phyloP scores from a whole-genome alignment of 495 filamentous ascomycete genomes.

The Xylaria intraflava region DNA sequence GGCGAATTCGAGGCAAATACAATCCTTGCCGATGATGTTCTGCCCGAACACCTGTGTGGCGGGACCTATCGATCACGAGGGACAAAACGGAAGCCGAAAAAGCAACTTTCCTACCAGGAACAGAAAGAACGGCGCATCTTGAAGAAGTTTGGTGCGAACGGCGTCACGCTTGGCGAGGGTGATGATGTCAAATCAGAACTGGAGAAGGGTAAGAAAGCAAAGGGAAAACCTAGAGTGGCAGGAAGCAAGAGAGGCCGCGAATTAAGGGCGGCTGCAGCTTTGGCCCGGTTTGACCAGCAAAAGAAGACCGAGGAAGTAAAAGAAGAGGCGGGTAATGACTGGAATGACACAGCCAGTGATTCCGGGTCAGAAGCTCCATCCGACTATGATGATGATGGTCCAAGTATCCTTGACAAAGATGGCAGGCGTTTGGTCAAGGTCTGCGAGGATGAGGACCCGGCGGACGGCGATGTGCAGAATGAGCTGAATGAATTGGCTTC shows the following conservation, averaged over 20 bases:
- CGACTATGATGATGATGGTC: slow-evolving; percentile 50
- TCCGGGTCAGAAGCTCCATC: slow-evolving; percentile 32
- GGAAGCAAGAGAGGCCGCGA: slow-evolving; percentile 64
- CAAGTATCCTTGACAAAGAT: slow-evolving; percentile 51
- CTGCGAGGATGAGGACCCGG: slow-evolving; percentile 61
- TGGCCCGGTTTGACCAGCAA: slow-evolving; percentile 61
- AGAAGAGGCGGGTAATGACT: slow-evolving; percentile 23
- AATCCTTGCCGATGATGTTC: slow-evolving; percentile 41
- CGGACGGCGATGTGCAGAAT: slow-evolving; percentile 51
- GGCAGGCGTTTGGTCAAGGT: slow-evolving; percentile 60
- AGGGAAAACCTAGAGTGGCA: slow-evolving; percentile 64
- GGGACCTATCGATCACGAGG: slow-evolving; percentile 55
- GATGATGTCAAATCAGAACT: slow-evolving; percentile 53
- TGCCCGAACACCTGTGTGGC: slow-evolving; percentile 63
- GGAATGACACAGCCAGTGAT: slow-evolving; percentile 28
- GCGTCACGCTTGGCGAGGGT: slow-evolving; percentile 60
- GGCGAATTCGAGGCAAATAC: slow-evolving; percentile 50
- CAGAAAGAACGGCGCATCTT: slow-evolving; percentile 55
- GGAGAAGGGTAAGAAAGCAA: slow-evolving; percentile 54
- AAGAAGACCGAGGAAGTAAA: slow-evolving; percentile 39
- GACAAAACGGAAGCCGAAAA: slow-evolving; percentile 46
- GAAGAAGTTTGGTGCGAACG: slow-evolving; percentile 68
- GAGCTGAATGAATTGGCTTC: slow-evolving; percentile 55
- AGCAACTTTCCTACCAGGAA: slow-evolving; percentile 55
- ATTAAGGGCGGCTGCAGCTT: slow-evolving; percentile 65